These are phyloP conservation scores for Parachlorella kessleri DNA, from an alignment of 139 green algal genomes.

Conservation along the genomic window DNA sequence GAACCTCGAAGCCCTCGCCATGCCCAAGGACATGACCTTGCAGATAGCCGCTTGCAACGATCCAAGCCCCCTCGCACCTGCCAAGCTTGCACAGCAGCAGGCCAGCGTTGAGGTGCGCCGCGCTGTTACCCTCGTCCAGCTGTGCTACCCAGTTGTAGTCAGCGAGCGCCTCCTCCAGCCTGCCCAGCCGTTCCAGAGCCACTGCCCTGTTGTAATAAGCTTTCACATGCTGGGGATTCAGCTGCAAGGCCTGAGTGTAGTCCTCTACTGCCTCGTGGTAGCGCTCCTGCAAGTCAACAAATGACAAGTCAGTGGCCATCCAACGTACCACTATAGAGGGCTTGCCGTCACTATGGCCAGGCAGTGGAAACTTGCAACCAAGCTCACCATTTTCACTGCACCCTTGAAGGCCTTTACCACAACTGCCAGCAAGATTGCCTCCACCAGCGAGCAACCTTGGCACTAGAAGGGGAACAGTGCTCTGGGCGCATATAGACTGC, in stretches of 20 bases:
- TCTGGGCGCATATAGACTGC: too few species aligned
- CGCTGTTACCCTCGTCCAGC: conserved; percentile 76
- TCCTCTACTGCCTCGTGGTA: conserved; percentile 77
- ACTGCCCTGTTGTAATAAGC: conserved; percentile 25
- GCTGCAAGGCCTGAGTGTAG: conserved; percentile 77
- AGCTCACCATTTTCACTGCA: too few species aligned
- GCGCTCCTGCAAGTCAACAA: conserved; percentile 40
- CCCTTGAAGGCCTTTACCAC: too few species aligned
- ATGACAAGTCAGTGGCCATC: background rate
- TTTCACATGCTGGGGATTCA: conserved; percentile 79
- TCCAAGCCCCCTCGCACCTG: too few species aligned
- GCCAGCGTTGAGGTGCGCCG: conserved; percentile 70
- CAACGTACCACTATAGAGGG: background rate
- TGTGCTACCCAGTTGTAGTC: conserved; percentile 76
- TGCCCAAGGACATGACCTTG: too few species aligned
- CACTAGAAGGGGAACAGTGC: too few species aligned
- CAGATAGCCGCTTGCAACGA: too few species aligned
- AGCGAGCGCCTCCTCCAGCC: conserved; percentile 50
- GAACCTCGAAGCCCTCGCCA: too few species aligned
- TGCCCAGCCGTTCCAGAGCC: conserved; percentile 48
- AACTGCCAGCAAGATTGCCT: too few species aligned
- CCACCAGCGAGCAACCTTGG: too few species aligned
- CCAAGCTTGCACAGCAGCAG: background rate
- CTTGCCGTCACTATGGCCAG: too few species aligned
- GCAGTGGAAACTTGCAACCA: too few species aligned